Conservation (phyloP, 169 alveolate genomes). For the Plasmodium berghei region DNA sequence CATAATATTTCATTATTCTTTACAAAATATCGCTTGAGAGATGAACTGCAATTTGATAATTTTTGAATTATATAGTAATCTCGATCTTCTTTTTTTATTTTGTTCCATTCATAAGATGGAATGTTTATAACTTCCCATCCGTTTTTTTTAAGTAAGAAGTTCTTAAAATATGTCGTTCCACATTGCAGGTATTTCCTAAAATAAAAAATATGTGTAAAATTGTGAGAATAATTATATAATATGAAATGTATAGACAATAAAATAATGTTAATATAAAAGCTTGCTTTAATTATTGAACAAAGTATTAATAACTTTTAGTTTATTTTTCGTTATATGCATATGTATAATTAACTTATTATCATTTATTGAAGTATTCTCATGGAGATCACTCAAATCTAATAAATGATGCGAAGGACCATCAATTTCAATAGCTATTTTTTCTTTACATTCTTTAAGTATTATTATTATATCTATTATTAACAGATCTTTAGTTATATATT, state of each 20-base stretch:
- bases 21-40: neutral
- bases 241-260: neutral
- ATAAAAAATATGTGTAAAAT: neutral
- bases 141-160: slow-evolving; percentile 21
- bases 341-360: slow-evolving; percentile 31
- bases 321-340: neutral
- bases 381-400: slow-evolving; percentile 25
- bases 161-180: slow-evolving; percentile 74
- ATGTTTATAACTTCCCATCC: slow-evolving; percentile 63
- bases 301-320: no score
- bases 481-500: slow-evolving; percentile 64
- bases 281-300: no score
- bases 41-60: slow-evolving; percentile 4
- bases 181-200: slow-evolving; percentile 60
- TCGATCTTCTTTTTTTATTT: slow-evolving; percentile 35
- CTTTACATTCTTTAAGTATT: neutral
- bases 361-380: neutral
- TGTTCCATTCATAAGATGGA: slow-evolving; percentile 61
- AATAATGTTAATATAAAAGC: neutral
- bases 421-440: slow-evolving; percentile 66
- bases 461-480: slow-evolving; percentile 56
- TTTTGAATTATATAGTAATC: slow-evolving; percentile 27
- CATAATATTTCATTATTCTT: neutral
- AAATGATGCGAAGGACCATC: slow-evolving; percentile 78
- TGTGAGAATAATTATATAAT: neutral